phyloP scores from a whole-genome alignment of 441 rosid species.

The Gossypium trilobum region DNA sequence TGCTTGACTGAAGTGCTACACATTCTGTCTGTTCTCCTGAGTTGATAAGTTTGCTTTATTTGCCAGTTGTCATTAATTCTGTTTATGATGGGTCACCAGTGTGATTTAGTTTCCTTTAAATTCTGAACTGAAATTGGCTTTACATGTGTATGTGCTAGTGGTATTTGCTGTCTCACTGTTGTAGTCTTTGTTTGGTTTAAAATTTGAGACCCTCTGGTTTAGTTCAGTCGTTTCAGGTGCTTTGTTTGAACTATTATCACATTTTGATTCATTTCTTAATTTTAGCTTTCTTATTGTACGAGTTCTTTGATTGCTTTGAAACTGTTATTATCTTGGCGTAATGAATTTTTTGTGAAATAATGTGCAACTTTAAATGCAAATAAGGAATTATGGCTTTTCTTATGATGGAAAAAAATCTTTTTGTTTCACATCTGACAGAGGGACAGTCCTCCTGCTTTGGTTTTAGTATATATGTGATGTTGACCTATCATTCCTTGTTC shows the following conservation, averaged over 20 bases:
- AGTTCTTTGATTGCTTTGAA: not conserved
- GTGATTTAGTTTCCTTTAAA: not conserved
- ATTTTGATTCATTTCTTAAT: not conserved
- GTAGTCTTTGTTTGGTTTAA: not conserved
- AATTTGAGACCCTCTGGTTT: not conserved
- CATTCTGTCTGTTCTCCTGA: not conserved
- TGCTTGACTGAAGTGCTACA: not conserved
- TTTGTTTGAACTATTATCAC: slow-evolving; percentile 3
- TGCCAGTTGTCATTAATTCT: not conserved
- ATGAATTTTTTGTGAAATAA: not conserved
- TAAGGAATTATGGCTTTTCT: not conserved
- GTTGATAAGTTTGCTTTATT: slow-evolving; percentile 2
- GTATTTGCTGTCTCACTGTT: not conserved
- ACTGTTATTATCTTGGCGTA: not conserved
- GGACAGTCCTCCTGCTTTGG: not conserved
- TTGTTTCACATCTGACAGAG: not conserved
- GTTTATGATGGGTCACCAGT: not conserved
- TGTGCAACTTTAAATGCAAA: not conserved
- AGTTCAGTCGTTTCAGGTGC: not conserved
- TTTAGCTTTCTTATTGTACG: not conserved
- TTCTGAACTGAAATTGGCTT: not conserved
- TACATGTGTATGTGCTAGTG: not conserved
- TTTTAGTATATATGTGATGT: not conserved
- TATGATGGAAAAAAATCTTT: not conserved
- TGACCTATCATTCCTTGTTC: not conserved